Evolutionary conservation across 176 grass and related monocot species (phyloP), one percentile per base, ranked within the genome.

Genomic region (Rhynchospora breviuscula): DNA sequence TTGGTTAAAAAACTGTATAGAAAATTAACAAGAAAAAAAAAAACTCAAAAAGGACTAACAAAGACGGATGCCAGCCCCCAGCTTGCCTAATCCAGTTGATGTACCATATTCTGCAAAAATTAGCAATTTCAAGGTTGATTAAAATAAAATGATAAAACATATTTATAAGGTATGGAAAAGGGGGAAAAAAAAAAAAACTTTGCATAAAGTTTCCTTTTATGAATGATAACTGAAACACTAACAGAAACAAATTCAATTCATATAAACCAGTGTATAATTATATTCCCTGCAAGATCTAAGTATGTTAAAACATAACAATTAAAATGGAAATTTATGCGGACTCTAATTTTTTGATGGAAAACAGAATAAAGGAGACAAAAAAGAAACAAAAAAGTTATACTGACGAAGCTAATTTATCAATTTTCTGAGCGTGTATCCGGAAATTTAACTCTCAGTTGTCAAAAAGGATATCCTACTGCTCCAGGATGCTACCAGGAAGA

Each of bases 51-150:
- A 64, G 22, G 19, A 88, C 89, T 93, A 85, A 98, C 95, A 98
- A 62, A 98, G 87, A n/a, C 92, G 95, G 81, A 98, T 91, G 81
- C 95, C 92, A 45, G 87, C 82, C 79, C 95, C 92, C 54, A 98
- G 68, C 80, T 94, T 98, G 84, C 95, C 95, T 5, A 98, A 90
- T 35, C 89, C 88, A 83, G 57, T 29, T 13, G 84, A 83, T 10
- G 95, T 98, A 52, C 95, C 92, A 45, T 93, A 98, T 84, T 98
- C 95, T 98, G 86, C 66, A 67, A 11, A 76, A 8, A 26, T 4
- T 52, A 78, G 14, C 13, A 57, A 77, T 15, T 33, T 15, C 22
- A 76, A 77, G 21, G 72, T 56, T 29, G 26, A 49, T 29, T 29
- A 29, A 6, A 26, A 54, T 56, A 26, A 77, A 54, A 8, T 22